Evolutionary conservation across 305 asterid genomes (phyloP).

Genomic region (Rubia balearica): DNA sequence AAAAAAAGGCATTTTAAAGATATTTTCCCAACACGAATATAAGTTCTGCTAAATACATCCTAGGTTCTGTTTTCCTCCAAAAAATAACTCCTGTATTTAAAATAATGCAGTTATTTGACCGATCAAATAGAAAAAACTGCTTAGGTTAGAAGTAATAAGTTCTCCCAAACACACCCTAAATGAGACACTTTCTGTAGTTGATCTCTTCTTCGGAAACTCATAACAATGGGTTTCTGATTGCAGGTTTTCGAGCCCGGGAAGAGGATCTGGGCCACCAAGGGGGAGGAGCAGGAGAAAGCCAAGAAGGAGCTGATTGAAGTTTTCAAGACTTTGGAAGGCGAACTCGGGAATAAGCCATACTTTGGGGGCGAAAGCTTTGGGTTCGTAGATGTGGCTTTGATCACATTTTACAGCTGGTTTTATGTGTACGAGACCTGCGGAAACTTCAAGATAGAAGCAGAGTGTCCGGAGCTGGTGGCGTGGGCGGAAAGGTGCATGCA

Average conservation of each 20-base stretch:
- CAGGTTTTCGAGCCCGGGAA: neutral
- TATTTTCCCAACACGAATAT: no score
- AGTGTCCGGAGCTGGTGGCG: neutral
- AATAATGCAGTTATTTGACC: no score
- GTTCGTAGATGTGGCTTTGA: slow-evolving; percentile 23
- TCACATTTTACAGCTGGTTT: slow-evolving; percentile 12
- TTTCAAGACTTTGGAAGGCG: slow-evolving; percentile 15
- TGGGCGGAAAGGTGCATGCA: slow-evolving; percentile 5
- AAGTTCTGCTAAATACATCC: no score
- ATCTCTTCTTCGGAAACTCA: no score
- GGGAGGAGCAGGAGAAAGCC: slow-evolving; percentile 5
- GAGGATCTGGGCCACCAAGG: neutral
- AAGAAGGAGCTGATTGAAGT: neutral
- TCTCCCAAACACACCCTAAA: no score
- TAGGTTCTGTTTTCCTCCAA: no score
- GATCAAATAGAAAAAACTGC: no score
- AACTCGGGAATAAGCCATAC: slow-evolving; percentile 21
- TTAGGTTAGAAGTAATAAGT: no score
- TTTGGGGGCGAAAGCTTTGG: slow-evolving; percentile 21
- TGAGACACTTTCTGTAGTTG: no score
- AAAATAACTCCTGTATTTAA: no score
- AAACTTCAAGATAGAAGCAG: neutral
- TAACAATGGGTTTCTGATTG: neutral
- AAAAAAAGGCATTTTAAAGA: no score
- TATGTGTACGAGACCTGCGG: neutral